phyloP scores from a whole-genome alignment of 108 stramenopile species.

The Cyclostephanos invisitatus region DNA sequence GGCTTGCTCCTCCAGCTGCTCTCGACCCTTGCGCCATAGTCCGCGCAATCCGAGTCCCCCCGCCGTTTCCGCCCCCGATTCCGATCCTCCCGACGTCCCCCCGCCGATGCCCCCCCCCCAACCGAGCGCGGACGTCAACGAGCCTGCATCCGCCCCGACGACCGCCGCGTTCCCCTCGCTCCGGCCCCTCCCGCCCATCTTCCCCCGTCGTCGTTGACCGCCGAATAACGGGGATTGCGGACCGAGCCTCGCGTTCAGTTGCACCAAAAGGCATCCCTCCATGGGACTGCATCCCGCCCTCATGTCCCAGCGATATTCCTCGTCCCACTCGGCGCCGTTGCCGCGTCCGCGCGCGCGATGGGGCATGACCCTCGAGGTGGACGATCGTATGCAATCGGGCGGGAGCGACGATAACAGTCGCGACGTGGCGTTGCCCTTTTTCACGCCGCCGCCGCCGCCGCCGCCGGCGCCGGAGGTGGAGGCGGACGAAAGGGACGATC shows the following conservation, averaged over 20 bases:
- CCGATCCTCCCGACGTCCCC: constrained; percentile 54
- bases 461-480: neutral
- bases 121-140: constrained; percentile 5
- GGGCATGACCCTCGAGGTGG: constrained; percentile 21
- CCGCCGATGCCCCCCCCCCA: constrained; percentile 11
- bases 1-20: constrained; percentile 34
- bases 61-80: constrained; percentile 34
- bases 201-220: constrained; percentile 49
- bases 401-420: neutral
- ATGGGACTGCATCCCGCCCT: constrained; percentile 33
- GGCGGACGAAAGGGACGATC: neutral
- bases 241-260: neutral
- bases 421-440: neutral
- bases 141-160: constrained; percentile 12
- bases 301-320: constrained; percentile 82
- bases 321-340: constrained; percentile 69
- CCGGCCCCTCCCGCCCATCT: constrained; percentile 13
- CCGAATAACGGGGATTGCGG: constrained; percentile 50
- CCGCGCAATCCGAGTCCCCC: constrained; percentile 21
- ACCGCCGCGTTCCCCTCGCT: neutral
- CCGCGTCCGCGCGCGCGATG: constrained; percentile 25
- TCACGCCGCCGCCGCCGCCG: neutral
- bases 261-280: constrained; percentile 18
- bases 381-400: constrained; percentile 1
- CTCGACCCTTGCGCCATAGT: constrained; percentile 50